These are phyloP conservation scores for Zopfia rhizophila DNA, from an alignment of 2,329 filamentous ascomycete genomes.

Conservation along the genomic window DNA sequence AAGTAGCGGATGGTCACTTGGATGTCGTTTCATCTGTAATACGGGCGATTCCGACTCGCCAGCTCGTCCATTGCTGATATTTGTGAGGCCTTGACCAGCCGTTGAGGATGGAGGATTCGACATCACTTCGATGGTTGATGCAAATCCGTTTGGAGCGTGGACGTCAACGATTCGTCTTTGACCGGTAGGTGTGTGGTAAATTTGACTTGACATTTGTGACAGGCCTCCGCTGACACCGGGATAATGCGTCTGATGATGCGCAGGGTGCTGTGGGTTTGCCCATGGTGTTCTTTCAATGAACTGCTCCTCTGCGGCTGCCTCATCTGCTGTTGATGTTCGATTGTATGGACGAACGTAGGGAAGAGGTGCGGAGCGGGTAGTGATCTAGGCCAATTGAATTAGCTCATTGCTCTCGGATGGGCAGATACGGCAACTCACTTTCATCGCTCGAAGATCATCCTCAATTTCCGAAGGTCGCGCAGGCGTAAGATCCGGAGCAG, in stretches of 20 bases:
- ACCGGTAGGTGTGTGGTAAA: conserved; percentile 49
- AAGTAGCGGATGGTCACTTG: conserved; percentile 38
- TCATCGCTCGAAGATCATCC: conserved; percentile 88
- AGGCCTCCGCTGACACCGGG: conserved; percentile 29
- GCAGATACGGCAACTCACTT: conserved; percentile 67
- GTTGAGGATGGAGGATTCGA: conserved; percentile 52
- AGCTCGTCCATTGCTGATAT: conserved; percentile 34
- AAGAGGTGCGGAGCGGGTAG: conserved; percentile 39
- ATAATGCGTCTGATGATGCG: conserved; percentile 50
- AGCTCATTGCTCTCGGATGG: conserved; percentile 27
- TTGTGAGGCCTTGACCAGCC: conserved; percentile 25
- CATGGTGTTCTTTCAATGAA: conserved; percentile 91
- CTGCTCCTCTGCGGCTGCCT: conserved; percentile 78
- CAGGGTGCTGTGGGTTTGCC: conserved; percentile 79
- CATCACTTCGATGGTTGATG: conserved; percentile 51
- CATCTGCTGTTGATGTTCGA: conserved; percentile 56
- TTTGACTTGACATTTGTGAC: conserved; percentile 36
- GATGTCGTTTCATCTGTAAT: conserved; percentile 50
- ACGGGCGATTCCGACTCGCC: conserved; percentile 50
- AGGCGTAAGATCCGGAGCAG: conserved; percentile 83
- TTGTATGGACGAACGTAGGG: conserved; percentile 45
- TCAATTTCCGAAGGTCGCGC: conserved; percentile 80
- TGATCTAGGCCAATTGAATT: conserved; percentile 41
- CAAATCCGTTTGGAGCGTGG: conserved; percentile 49
- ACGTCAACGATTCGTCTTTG: conserved; percentile 48